Evolutionary conservation across 2,329 filamentous ascomycete genomes (phyloP).

Genomic region (Diaporthe longicolla): DNA sequence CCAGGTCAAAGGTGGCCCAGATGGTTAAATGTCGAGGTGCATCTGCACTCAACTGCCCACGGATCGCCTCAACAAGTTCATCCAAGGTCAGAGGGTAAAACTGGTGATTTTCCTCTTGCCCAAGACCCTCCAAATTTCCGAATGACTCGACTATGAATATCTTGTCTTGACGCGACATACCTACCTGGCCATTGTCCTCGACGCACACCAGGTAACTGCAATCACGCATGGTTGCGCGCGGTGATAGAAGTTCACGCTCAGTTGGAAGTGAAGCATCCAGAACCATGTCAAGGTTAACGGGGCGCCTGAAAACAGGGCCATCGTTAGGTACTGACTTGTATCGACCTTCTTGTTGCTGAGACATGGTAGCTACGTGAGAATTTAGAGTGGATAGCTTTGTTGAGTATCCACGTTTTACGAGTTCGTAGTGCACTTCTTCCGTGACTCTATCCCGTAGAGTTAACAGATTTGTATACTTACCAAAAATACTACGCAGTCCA

Average conservation of each 20-base stretch:
- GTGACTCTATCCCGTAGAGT: background rate
- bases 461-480: background rate
- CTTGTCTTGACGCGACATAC: background rate
- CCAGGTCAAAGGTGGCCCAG: background rate
- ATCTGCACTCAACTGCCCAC: too few relatives aligned
- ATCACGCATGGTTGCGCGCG: background rate
- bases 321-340: background rate
- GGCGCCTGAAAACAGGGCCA: background rate
- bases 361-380: background rate
- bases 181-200: background rate
- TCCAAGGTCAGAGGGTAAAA: background rate
- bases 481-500: background rate
- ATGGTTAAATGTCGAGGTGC: background rate
- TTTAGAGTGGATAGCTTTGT: background rate
- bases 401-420: background rate
- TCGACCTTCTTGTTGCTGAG: background rate
- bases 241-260: too few relatives aligned
- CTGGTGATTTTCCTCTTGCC: too few relatives aligned
- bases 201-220: background rate
- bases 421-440: background rate
- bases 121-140: background rate
- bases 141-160: background rate
- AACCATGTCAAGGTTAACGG: background rate
- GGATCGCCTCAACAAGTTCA: background rate
- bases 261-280: background rate